Evolutionary conservation across 2,329 filamentous ascomycete species (phyloP).

Genomic region (Calonectria ilicicola): DNA sequence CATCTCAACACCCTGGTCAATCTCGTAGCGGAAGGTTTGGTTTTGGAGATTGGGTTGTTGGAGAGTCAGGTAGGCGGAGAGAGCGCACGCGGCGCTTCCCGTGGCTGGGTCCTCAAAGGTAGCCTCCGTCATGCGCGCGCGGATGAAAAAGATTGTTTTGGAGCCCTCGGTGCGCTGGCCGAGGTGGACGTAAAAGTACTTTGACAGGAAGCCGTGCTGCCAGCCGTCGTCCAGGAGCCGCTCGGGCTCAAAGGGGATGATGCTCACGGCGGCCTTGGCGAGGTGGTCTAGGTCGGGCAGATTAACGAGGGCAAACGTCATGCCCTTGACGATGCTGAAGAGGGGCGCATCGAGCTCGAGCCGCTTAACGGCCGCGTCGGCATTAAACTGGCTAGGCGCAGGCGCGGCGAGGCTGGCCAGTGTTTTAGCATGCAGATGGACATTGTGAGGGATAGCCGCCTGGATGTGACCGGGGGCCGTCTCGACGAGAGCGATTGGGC

Average conservation of each 20-base stretch:
- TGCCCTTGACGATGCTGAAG: constrained; percentile 77
- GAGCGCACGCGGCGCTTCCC: constrained; percentile 70
- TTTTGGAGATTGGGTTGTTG: constrained; percentile 48
- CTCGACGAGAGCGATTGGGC: constrained; percentile 61
- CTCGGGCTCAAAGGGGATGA: constrained; percentile 47
- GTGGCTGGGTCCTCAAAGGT: constrained; percentile 70
- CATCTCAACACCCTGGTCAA: constrained; percentile 78
- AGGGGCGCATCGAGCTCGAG: constrained; percentile 59
- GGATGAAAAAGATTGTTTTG: constrained; percentile 51
- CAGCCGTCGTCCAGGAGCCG: constrained; percentile 66
- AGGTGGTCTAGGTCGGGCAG: constrained; percentile 72
- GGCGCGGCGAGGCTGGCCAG: constrained; percentile 48
- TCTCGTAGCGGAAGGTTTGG: constrained; percentile 56
- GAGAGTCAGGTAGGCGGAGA: constrained; percentile 66
- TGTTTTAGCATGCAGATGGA: constrained; percentile 67
- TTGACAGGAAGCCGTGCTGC: constrained; percentile 63
- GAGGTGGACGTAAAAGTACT: constrained; percentile 70
- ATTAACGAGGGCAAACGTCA: constrained; percentile 77
- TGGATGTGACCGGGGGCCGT: constrained; percentile 60
- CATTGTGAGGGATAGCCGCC: constrained; percentile 75
- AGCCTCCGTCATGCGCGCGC: constrained; percentile 70
- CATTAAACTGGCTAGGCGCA: constrained; percentile 42
- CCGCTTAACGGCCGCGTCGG: constrained; percentile 44
- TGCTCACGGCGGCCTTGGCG: constrained; percentile 49
- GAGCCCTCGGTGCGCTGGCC: constrained; percentile 44